These are phyloP conservation scores for Pleurotus pulmonarius DNA, from an alignment of 768 basidiomycete genomes.

Conservation along the genomic window DNA sequence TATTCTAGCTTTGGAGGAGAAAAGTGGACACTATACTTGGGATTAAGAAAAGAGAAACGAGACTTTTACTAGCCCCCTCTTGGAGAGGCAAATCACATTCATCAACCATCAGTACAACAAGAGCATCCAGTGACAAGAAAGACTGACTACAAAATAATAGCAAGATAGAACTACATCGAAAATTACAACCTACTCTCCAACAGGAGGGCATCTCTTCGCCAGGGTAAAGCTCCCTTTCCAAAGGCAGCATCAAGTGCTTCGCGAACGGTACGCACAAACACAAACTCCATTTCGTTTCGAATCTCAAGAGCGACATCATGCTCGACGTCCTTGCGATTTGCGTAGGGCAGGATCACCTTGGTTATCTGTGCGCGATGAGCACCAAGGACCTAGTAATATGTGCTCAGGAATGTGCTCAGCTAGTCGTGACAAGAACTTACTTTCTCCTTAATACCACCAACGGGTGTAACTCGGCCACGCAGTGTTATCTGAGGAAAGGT, in stretches of 20 bases:
- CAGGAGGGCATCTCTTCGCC: constrained; percentile 52
- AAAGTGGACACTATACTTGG: too few species aligned
- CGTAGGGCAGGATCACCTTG: constrained; percentile 80
- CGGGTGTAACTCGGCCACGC: constrained; percentile 75
- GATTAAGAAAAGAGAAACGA: too few species aligned
- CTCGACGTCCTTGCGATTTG: constrained; percentile 85
- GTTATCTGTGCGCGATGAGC: constrained; percentile 84
- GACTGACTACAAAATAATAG: not conserved
- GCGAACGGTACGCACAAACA: constrained; percentile 73
- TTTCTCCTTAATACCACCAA: constrained; percentile 92
- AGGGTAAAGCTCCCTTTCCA: constrained; percentile 61
- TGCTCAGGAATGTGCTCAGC: too few species aligned
- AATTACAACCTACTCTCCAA: constrained; percentile 51
- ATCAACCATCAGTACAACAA: too few species aligned
- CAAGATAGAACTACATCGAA: constrained; percentile 10
- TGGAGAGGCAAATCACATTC: too few species aligned
- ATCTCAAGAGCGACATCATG: constrained; percentile 79
- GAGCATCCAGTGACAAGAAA: not conserved
- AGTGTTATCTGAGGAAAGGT: constrained; percentile 59
- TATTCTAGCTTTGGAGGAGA: too few species aligned
- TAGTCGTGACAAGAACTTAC: constrained; percentile 15
- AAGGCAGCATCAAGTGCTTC: constrained; percentile 86
- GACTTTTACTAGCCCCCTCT: too few species aligned
- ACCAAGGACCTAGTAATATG: constrained; percentile 54
- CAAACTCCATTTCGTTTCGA: constrained; percentile 71